Evolutionary conservation across 805 yeast species (phyloP), one percentile per base, ranked within the genome.

Genomic region (Myxozyma vanderwaltii): DNA sequence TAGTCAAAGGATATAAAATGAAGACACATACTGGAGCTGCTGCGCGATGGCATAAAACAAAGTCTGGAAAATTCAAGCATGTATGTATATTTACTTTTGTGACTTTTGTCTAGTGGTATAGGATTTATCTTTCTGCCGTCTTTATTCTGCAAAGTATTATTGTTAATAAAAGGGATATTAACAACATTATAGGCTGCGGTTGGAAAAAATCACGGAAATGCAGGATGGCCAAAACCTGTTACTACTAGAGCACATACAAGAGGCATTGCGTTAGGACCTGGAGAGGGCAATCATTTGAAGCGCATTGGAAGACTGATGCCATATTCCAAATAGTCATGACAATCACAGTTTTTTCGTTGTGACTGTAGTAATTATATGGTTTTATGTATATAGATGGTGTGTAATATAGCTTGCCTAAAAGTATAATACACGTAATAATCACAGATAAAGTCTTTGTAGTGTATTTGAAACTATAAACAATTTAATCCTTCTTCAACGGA

Each of bases 401-500:
- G n/a, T n/a, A n/a, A n/a, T n/a, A n/a, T n/a, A n/a, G n/a, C n/a
- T n/a, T n/a, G n/a, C n/a, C n/a, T n/a, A n/a, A n/a, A n/a, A 33
- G 36, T 33, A 33, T 33, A 33, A 10, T 33, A 10, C 8, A 33
- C 36, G 36, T 33, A 33, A 8, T n/a, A n/a, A n/a, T n/a, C n/a
- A n/a, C n/a, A n/a, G n/a, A n/a, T n/a, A n/a, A n/a, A n/a, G n/a
- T n/a, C n/a, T n/a, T n/a, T n/a, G n/a, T n/a, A n/a, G 33, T 10
- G 10, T 7, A 29, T 29, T 33, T 26, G 13, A 6, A 41, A 41
- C 13, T 41, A 6, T 26, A 41, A 17, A n/a, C 27, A 27, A 15
- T 26, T 27, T 51, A 92, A 79, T 92, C 98, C 73, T 88, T 85
- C 82, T 94, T 90, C 73, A 94, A 80, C 59, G 95, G 95, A 72